Evolutionary conservation across 352 stramenopile genomes (phyloP).

Genomic region (Globisporangium nunn): DNA sequence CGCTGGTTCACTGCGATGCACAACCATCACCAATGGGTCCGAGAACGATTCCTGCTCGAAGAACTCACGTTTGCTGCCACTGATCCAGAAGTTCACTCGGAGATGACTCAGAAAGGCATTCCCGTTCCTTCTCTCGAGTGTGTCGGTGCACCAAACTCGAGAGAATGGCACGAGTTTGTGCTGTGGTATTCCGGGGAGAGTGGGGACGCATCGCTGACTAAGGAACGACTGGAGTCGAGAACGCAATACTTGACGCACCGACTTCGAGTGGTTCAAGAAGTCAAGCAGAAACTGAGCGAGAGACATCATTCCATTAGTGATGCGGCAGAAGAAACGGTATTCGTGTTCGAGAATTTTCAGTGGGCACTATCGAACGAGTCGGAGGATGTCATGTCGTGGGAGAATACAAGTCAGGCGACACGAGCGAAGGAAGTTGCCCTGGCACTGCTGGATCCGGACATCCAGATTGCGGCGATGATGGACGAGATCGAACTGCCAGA

Average conservation of each 20-base stretch:
- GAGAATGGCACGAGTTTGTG: constrained; percentile 37
- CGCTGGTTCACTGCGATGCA: constrained; percentile 47
- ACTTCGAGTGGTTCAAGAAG: constrained; percentile 17
- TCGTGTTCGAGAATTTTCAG: constrained; percentile 49
- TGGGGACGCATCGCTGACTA: constrained; percentile 11
- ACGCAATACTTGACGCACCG: constrained; percentile 29
- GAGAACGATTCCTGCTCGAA: constrained; percentile 47
- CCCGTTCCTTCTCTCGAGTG: constrained; percentile 16
- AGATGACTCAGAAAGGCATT: constrained; percentile 25
- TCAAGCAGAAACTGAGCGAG: constrained; percentile 22
- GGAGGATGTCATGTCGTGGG: constrained; percentile 36
- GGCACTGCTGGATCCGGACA: constrained; percentile 41
- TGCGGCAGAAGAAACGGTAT: constrained; percentile 14
- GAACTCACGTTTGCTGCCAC: constrained; percentile 49
- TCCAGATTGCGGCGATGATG: constrained; percentile 54
- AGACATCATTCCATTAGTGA: constrained; percentile 1
- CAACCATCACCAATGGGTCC: constrained; percentile 34
- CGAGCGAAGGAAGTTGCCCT: constrained; percentile 44
- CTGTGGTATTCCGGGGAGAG: constrained; percentile 45
- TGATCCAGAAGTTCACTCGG: constrained; percentile 29
- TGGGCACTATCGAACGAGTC: constrained; percentile 18
- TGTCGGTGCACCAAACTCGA: constrained; percentile 18
- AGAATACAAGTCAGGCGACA: constrained; percentile 25
- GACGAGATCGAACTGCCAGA: constrained; percentile 54
- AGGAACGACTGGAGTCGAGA: constrained; percentile 27